These are phyloP conservation scores for Hydnomerulius pinastri DNA, from an alignment of 768 basidiomycete genomes.

Conservation along the genomic window DNA sequence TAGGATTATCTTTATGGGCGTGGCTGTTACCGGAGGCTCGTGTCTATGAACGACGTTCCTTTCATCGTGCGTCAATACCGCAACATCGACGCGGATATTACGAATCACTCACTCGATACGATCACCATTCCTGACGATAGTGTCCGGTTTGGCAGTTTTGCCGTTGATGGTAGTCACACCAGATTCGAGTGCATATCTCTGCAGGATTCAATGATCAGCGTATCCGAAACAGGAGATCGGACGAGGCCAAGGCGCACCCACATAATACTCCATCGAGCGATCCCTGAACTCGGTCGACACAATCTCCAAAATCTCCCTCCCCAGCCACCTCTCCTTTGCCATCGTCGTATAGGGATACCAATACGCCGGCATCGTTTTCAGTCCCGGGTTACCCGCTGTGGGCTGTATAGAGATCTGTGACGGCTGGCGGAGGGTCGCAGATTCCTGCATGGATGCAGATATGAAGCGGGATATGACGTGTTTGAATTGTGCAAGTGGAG, in stretches of 20 bases:
- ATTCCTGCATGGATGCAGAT: conserved; percentile 52
- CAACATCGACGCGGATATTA: background rate
- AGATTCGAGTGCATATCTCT: conserved; percentile 79
- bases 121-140: conserved; percentile 83
- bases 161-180: conserved; percentile 97
- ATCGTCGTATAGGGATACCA: conserved; percentile 94
- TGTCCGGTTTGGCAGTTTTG: conserved; percentile 75
- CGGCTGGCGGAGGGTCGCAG: conserved; percentile 27
- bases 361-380: conserved; percentile 84
- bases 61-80: conserved; percentile 6
- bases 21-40: conserved; percentile 91
- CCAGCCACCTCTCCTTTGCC: conserved; percentile 90
- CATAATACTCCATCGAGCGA: conserved; percentile 94
- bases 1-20: conserved; percentile 75
- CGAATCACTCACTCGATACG: conserved; percentile 72
- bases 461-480: conserved; percentile 57
- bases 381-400: conserved; percentile 38
- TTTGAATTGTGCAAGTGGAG: conserved; percentile 56
- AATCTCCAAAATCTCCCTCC: conserved; percentile 85
- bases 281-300: conserved; percentile 94
- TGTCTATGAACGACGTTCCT: conserved; percentile 96
- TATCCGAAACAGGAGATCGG: background rate
- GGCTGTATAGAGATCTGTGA: conserved; percentile 20
- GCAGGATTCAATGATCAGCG: background rate
- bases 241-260: conserved; percentile 42